These are phyloP conservation scores for Clarireedia hainanense DNA, from an alignment of 2,329 filamentous ascomycete genomes.

Conservation along the genomic window DNA sequence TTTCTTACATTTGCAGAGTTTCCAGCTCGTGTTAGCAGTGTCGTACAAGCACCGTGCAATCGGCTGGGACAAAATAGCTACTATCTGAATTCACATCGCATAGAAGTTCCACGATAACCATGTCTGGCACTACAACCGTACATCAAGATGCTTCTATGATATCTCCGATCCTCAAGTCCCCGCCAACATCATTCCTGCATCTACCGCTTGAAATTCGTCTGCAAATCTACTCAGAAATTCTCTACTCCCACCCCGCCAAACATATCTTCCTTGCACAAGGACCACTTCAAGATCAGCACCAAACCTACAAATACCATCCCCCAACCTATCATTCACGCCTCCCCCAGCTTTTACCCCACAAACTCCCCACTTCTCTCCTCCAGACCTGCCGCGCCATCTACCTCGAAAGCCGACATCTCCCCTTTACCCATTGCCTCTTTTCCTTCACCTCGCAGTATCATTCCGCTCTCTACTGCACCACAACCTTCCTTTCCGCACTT, in stretches of 20 bases:
- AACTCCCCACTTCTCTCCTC: conserved; percentile 36
- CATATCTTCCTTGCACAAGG: neutral
- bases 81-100: too few species aligned
- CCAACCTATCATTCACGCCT: conserved; percentile 16
- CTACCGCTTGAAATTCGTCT: conserved; percentile 40
- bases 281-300: conserved; percentile 13
- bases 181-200: conserved; percentile 27
- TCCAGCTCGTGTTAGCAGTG: too few species aligned
- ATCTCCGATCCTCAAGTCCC: neutral
- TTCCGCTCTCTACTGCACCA: neutral
- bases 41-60: too few species aligned
- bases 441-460: conserved; percentile 39
- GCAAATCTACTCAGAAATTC: conserved; percentile 38
- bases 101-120: too few species aligned
- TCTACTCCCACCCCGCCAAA: conserved; percentile 29
- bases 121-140: too few species aligned
- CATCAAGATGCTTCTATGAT: too few species aligned
- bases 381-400: conserved; percentile 35
- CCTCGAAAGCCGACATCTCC: conserved; percentile 33
- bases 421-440: conserved; percentile 39
- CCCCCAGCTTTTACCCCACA: conserved; percentile 7
- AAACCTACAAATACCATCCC: conserved; percentile 33
- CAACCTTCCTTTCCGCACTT: neutral
- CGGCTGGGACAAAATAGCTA: too few species aligned
- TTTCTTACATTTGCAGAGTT: too few species aligned